Percentiles rank a stretch among this genome's conserved stretches.
phyloP scores from a whole-genome alignment of 2,329 filamentous ascomycete species.

The Talaromyces amestolkiae region DNA sequence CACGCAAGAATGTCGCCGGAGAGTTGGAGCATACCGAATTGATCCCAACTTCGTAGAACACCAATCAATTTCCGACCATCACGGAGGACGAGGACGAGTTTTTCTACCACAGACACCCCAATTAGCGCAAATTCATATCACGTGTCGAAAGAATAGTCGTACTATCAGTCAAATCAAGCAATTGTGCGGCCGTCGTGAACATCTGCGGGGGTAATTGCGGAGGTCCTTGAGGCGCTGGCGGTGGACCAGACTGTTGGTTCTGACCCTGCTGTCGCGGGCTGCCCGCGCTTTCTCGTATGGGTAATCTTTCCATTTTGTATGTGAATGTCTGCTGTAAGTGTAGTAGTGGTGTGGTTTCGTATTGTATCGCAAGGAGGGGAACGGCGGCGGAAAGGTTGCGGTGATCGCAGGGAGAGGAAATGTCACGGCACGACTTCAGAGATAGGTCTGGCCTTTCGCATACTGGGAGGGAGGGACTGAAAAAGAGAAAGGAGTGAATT shows the following conservation, averaged over 20 bases:
- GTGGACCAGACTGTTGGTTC: slow-evolving; percentile 24
- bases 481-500: background rate
- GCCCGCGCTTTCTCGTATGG: slow-evolving; percentile 13
- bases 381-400: background rate
- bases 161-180: slow-evolving; percentile 97
- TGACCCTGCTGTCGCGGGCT: slow-evolving; percentile 24
- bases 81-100: slow-evolving; percentile 84
- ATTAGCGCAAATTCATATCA: background rate
- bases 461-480: slow-evolving; percentile 18
- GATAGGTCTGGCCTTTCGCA: slow-evolving; percentile 17
- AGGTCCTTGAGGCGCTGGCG: slow-evolving; percentile 36
- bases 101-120: slow-evolving; percentile 61
- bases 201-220: slow-evolving; percentile 72
- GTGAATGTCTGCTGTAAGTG: background rate
- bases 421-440: slow-evolving; percentile 17
- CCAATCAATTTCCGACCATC: slow-evolving; percentile 94
- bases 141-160: slow-evolving; percentile 39
- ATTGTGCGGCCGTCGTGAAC: slow-evolving; percentile 95
- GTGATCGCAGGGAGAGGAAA: slow-evolving; percentile 2
- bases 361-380: background rate
- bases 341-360: background rate
- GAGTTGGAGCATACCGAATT: slow-evolving; percentile 69
- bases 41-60: slow-evolving; percentile 92
- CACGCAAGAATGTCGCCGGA: background rate
- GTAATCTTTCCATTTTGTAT: slow-evolving; percentile 18